Conservation (phyloP, 2,329 filamentous ascomycete species). For the Neopestalotiopsis clavispora region DNA sequence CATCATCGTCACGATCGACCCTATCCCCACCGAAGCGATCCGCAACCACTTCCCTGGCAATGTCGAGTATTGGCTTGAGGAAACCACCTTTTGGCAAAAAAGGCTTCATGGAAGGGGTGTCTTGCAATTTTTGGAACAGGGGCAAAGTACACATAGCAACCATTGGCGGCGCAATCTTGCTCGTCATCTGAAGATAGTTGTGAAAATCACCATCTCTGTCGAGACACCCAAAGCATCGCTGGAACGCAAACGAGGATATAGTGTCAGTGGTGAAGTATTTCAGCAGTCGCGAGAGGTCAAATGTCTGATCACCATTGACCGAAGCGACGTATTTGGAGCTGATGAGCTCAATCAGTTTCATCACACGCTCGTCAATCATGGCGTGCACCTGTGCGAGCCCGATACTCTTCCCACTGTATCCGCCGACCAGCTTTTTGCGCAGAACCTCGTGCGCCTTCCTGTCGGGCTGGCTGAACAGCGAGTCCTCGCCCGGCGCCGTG, state of each 20-base stretch:
- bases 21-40: background rate
- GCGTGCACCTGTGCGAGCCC: conserved; percentile 45
- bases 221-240: no score
- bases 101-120: background rate
- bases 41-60: background rate
- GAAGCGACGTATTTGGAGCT: conserved; percentile 42
- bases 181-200: background rate
- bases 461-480: conserved; percentile 39
- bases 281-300: conserved; percentile 50
- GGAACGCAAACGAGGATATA: no score
- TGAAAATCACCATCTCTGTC: background rate
- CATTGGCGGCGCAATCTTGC: background rate
- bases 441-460: conserved; percentile 47
- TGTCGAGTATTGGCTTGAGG: background rate
- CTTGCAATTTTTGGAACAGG: background rate
- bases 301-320: conserved; percentile 40
- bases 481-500: background rate
- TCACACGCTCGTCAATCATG: conserved; percentile 52
- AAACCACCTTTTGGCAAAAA: background rate
- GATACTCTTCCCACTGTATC: conserved; percentile 59
- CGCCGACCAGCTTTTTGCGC: conserved; percentile 44
- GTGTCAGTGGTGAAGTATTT: no score
- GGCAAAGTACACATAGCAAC: background rate
- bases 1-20: no score
- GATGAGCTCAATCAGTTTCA: conserved; percentile 49